These are phyloP conservation scores for Phanerochaete sordida DNA, from an alignment of 768 basidiomycete genomes.

Conservation along the genomic window DNA sequence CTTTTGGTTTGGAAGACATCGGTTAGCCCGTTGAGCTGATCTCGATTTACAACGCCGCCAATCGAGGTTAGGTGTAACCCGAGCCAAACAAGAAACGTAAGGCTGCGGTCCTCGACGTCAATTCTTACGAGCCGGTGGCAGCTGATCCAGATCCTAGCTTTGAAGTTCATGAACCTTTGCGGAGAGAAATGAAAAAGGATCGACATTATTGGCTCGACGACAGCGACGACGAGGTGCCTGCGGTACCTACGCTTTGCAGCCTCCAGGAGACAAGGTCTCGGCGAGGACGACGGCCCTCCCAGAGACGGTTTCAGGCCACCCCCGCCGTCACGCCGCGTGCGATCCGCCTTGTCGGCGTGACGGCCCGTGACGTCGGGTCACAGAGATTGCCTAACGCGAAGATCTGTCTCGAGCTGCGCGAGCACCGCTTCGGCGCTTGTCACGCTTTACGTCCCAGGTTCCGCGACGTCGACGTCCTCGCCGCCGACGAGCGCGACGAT, in stretches of 20 bases:
- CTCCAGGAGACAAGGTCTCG: neutral
- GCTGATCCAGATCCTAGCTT: neutral
- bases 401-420: neutral
- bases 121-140: neutral
- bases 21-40: neutral
- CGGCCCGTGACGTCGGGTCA: conserved; percentile 2
- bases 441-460: neutral
- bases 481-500: conserved; percentile 9
- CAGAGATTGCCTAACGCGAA: neutral
- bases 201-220: neutral
- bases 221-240: neutral
- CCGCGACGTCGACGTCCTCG: conserved; percentile 11
- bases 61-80: neutral
- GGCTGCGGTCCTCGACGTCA: neutral
- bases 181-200: neutral
- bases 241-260: neutral
- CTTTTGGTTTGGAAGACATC: neutral
- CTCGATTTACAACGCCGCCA: neutral
- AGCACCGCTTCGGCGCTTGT: neutral
- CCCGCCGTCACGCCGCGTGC: neutral
- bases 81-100: neutral
- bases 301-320: neutral
- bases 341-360: neutral
- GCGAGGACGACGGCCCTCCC: neutral
- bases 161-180: neutral